A percentile compares a stretch with the other conserved stretches of the same genome.
phyloP scores from a whole-genome alignment of 1,284 basidiomycete genomes.

The Cutaneotrichosporon arboriforme region DNA sequence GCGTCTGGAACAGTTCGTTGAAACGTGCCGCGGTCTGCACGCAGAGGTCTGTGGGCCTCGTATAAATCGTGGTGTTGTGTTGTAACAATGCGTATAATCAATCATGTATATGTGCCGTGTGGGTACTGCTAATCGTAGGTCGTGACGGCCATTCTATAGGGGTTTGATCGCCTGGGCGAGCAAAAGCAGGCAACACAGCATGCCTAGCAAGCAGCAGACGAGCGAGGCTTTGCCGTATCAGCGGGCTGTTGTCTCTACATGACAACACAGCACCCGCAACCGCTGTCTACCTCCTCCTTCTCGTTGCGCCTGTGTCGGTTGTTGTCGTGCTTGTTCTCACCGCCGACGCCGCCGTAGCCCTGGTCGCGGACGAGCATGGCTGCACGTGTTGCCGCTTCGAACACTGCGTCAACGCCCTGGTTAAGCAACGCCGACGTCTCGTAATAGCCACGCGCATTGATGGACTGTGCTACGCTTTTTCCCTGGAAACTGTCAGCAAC shows the following conservation, averaged over 20 bases:
- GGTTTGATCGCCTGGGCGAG: no score
- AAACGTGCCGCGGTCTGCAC: background rate
- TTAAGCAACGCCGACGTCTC: conserved; percentile 88
- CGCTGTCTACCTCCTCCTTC: conserved; percentile 2
- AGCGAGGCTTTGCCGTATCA: no score
- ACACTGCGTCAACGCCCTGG: conserved; percentile 90
- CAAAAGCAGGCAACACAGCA: no score
- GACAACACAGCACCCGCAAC: conserved; percentile 15
- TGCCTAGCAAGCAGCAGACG: no score
- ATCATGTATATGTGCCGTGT: no score
- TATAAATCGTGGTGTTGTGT: no score
- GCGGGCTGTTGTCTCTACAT: no score
- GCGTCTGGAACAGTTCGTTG: background rate
- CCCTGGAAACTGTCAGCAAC: conserved; percentile 51
- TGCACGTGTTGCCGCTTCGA: conserved; percentile 86
- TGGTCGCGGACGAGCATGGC: conserved; percentile 89
- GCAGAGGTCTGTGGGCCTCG: background rate
- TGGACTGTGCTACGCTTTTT: conserved; percentile 67
- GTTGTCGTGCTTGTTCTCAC: conserved; percentile 13
- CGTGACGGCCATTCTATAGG: no score
- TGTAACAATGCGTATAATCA: no score
- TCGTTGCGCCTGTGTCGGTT: conserved; percentile 5
- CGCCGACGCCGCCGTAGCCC: conserved; percentile 44
- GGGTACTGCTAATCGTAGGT: no score
- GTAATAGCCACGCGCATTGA: conserved; percentile 85